A percentile compares a stretch with the other conserved stretches of the same genome.
Evolutionary conservation across 257 asterid species (phyloP).

Genomic region (Cynanchum wilfordii): DNA sequence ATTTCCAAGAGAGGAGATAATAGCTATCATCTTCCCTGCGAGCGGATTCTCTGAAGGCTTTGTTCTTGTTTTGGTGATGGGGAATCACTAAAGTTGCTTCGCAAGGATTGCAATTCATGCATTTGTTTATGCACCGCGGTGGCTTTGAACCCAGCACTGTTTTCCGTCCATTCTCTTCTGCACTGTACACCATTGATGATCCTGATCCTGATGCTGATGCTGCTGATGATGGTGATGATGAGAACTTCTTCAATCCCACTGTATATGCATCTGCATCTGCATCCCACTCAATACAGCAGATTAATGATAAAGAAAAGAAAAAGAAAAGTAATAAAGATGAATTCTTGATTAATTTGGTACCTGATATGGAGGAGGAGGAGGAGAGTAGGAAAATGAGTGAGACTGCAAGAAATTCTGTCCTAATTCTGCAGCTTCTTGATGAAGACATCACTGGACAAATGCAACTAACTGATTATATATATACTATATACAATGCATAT

Average conservation of each 20-base stretch:
- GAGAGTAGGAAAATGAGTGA: constrained; percentile 5
- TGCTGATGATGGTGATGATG: no score
- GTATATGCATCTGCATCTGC: constrained; percentile 1
- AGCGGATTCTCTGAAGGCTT: not conserved
- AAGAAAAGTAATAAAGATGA: not conserved
- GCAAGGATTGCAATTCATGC: constrained; percentile 38
- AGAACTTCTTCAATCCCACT: constrained; percentile 3
- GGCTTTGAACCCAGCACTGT: constrained; percentile 36
- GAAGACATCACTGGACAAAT: constrained; percentile 16
- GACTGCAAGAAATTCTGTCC: constrained; percentile 8
- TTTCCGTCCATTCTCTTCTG: not conserved
- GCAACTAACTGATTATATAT: no score
- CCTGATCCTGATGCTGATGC: no score
- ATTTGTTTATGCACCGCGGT: constrained; percentile 33
- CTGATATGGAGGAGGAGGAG: constrained; percentile 20
- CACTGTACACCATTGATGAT: not conserved
- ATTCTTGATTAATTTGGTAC: constrained; percentile 1
- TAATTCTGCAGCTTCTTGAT: constrained; percentile 17
- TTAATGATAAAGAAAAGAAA: not conserved
- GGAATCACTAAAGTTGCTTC: constrained; percentile 29
- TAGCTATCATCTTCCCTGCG: constrained; percentile 24
- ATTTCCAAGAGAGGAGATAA: constrained; percentile 39
- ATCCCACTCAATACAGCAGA: not conserved
- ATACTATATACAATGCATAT: no score
- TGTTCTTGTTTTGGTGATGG: constrained; percentile 15